Percentiles rank a stretch among this genome's conserved stretches.
Evolutionary conservation across 345 rosid species (phyloP).

Genomic region (Eucalyptus curtisii): DNA sequence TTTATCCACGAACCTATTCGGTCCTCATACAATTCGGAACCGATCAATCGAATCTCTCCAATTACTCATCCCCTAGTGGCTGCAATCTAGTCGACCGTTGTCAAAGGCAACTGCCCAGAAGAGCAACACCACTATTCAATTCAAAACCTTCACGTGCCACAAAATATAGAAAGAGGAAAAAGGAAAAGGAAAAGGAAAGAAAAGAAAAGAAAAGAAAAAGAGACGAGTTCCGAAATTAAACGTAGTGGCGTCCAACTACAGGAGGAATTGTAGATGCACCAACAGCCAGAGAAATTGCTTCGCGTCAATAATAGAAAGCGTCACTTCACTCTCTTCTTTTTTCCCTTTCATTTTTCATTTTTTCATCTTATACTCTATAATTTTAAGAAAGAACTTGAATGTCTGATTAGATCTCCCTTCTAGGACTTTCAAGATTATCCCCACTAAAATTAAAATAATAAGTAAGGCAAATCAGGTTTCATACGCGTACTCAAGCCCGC

Average conservation of each 20-base stretch:
- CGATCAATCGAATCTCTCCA: not conserved
- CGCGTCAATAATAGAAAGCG: not conserved
- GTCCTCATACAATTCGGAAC: not conserved
- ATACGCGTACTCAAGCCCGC: not conserved
- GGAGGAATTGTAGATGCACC: not conserved
- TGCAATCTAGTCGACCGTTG: not conserved
- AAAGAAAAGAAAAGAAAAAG: not conserved
- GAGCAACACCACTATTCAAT: not conserved
- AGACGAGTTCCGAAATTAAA: not conserved
- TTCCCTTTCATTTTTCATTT: not conserved
- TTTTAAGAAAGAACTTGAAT: not conserved
- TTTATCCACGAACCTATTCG: not conserved
- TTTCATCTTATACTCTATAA: not conserved
- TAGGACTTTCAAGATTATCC: not conserved
- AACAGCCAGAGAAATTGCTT: not conserved
- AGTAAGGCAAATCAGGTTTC: not conserved
- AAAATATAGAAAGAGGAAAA: not conserved
- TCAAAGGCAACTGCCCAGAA: not conserved
- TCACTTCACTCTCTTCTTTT: not conserved
- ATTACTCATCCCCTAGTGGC: not conserved
- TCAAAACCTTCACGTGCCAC: not conserved
- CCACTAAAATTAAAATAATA: not conserved
- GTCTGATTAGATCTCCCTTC: not conserved
- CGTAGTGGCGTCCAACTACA: not conserved
- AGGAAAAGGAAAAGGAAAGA: not conserved